These are phyloP conservation scores for Penicillium sclerotiorum DNA, from an alignment of 2,329 filamentous ascomycete species.

Conservation along the genomic window DNA sequence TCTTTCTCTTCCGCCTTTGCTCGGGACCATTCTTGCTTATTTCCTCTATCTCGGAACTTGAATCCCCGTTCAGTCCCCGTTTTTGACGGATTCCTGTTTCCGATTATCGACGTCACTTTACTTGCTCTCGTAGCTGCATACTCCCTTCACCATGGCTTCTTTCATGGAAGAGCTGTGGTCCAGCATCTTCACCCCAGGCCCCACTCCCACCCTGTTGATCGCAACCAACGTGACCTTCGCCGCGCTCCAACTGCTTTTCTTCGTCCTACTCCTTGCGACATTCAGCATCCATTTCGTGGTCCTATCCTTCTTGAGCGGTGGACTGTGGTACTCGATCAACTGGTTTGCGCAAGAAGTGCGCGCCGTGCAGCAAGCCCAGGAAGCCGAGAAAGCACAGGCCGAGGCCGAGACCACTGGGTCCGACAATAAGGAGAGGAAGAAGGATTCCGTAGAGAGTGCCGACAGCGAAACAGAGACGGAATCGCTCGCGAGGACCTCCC, in stretches of 20 bases:
- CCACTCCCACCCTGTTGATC: conserved; percentile 82
- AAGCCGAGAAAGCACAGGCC: conserved; percentile 48
- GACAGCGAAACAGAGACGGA: conserved; percentile 52
- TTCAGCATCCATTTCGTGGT: conserved; percentile 86
- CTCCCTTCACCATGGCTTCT: conserved; percentile 41
- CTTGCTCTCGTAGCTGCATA: neutral
- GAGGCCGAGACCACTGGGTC: conserved; percentile 26
- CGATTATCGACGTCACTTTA: conserved; percentile 19
- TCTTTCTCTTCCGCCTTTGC: conserved; percentile 2
- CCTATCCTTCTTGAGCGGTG: conserved; percentile 75
- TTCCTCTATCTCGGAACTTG: conserved; percentile 10
- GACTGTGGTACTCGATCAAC: conserved; percentile 92
- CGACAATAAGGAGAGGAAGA: conserved; percentile 30
- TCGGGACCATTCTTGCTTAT: conserved; percentile 5
- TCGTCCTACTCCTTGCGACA: conserved; percentile 75
- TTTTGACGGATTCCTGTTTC: conserved; percentile 26
- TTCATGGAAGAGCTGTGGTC: conserved; percentile 80
- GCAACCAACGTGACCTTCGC: conserved; percentile 91
- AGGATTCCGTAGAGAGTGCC: conserved; percentile 34
- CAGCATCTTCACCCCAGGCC: conserved; percentile 89
- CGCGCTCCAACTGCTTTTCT: conserved; percentile 76
- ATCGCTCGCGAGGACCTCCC: conserved; percentile 20
- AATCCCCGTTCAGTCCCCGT: conserved; percentile 9
- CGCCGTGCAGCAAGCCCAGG: conserved; percentile 52
- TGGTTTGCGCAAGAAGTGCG: conserved; percentile 81